Base-by-base conservation (phyloP, 2,329 filamentous ascomycete genomes). In the Dryadomyces quercivorus region DNA sequence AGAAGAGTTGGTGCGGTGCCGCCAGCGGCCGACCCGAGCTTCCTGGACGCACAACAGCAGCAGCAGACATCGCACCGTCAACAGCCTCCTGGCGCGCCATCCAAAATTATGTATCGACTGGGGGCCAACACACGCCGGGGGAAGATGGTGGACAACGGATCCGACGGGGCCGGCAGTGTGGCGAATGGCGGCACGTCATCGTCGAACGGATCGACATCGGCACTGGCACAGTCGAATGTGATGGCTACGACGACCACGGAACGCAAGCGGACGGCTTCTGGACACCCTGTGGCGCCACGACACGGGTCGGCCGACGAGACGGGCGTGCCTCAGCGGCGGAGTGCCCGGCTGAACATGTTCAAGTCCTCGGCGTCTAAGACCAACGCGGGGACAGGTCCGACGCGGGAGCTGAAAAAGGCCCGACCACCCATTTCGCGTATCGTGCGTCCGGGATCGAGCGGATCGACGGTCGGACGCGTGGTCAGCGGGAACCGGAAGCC, bases 251-350 rank as follows among this genome's bases (percentile, higher is more conserved):
- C 75, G 20, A 73, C 71, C 4, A 70, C 75, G 15, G 87, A 91
- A 57, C 82, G 90, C 66, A 97, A 96, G 71, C 82, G 92, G 61
- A 96, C 90, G 1, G 80, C 95, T n/a, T 95, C 92, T 44, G 92
- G 92, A 4, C 88, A 95, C 61, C 78, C 77, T 15, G 79, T 78
- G 50, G 78, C 68, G 58, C 72, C 72, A 50, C 71, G 69, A 59
- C 76, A 72, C 53, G 62, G 66, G 53, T 66, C 69, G 5, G 67
- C 69, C 4, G 77, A 83, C 57, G 86, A 89, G 61, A 75, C 80
- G 44, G 75, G 77, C 44, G 77, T 75, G 18, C 77, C 80, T 2
- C 81, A 85, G 60, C 75, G 87, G 62, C 77, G 87, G 61, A 91
- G 87, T 63, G 84, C 85, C 20, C 78, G 87, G 56, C 74, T 91